Percentiles rank a stretch among this genome's conserved stretches.
Conservation (phyloP, 1,139 yeast species). For the Cylindricascospora bacillispora region DNA sequence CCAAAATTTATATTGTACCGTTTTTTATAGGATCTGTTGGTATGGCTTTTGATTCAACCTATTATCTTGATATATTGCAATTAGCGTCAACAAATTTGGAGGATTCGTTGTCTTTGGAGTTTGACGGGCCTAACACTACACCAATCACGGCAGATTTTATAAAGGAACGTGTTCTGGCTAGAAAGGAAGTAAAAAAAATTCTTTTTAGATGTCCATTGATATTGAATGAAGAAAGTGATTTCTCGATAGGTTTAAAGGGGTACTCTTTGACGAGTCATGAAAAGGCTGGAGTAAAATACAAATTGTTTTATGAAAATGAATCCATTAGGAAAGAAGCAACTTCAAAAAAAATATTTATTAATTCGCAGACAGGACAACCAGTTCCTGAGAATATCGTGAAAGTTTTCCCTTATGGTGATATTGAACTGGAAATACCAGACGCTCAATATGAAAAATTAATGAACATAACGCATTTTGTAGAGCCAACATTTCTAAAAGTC, state of each 20-base stretch:
- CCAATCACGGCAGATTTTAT: constrained; percentile 38
- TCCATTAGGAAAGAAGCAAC: constrained; percentile 43
- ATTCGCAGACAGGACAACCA: constrained; percentile 34
- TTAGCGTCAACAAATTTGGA: constrained; percentile 9
- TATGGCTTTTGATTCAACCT: constrained; percentile 36
- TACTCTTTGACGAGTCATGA: constrained; percentile 51
- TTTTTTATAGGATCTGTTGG: constrained; percentile 38
- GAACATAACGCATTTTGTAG: constrained; percentile 27
- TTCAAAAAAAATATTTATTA: constrained; percentile 31
- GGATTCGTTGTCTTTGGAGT: constrained; percentile 9
- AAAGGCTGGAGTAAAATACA: constrained; percentile 31
- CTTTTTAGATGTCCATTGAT: constrained; percentile 49
- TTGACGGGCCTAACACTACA: constrained; percentile 29
- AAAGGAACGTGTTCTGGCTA: constrained; percentile 37
- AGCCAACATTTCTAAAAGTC: constrained; percentile 37
- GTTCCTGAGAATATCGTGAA: constrained; percentile 28
- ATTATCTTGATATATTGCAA: constrained; percentile 44
- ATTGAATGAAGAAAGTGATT: constrained; percentile 30
- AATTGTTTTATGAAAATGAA: constrained; percentile 39
- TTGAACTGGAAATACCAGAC: constrained; percentile 26
- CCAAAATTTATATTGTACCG: constrained; percentile 45
- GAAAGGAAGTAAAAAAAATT: constrained; percentile 50
- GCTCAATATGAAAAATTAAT: constrained; percentile 17
- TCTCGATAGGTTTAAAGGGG: constrained; percentile 61
- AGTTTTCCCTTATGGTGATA: constrained; percentile 35